phyloP scores from a whole-genome alignment of 2,329 filamentous ascomycete species.

The Sclerotiophoma versabilis region DNA sequence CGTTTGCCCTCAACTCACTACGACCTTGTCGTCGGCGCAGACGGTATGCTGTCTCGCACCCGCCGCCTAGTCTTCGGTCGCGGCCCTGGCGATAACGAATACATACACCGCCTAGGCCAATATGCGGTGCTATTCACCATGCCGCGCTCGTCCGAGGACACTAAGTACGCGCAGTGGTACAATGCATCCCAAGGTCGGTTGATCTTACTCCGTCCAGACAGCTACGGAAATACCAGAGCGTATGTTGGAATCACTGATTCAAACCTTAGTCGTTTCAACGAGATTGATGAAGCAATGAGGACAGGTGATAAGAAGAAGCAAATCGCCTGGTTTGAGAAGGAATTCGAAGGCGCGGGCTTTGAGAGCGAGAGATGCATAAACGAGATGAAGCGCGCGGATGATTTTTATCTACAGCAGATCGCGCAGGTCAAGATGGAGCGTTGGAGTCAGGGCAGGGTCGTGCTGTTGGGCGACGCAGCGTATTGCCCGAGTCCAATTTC shows the following conservation, averaged over 20 bases:
- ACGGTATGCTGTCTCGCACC: conserved; percentile 41
- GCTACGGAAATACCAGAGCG: conserved; percentile 28
- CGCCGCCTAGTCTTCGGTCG: conserved; percentile 36
- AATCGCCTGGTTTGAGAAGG: conserved; percentile 30
- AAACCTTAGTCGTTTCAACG: conserved; percentile 27
- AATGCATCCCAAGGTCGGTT: conserved; percentile 30
- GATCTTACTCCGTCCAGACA: conserved; percentile 33
- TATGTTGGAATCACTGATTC: conserved; percentile 29
- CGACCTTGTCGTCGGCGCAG: conserved; percentile 41
- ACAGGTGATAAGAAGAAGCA: conserved; percentile 21
- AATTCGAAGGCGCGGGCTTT: conserved; percentile 51
- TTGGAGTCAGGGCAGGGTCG: conserved; percentile 46
- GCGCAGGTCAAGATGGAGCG: conserved; percentile 48
- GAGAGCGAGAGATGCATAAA: conserved; percentile 46
- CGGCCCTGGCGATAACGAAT: conserved; percentile 28
- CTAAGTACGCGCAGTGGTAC: conserved; percentile 37
- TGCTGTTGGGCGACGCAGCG: conserved; percentile 50
- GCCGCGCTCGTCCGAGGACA: conserved; percentile 28
- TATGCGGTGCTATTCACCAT: conserved; percentile 45
- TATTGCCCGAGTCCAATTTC: conserved; percentile 47
- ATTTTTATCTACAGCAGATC: conserved; percentile 57
- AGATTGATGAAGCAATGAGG: conserved; percentile 23
- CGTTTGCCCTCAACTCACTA: conserved; percentile 21
- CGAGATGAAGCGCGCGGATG: conserved; percentile 49
- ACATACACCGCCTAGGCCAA: conserved; percentile 32